Evolutionary conservation across 768 basidiomycete genomes (phyloP), one percentile per base, ranked within the genome.

Genomic region (Suillus hirtellus): DNA sequence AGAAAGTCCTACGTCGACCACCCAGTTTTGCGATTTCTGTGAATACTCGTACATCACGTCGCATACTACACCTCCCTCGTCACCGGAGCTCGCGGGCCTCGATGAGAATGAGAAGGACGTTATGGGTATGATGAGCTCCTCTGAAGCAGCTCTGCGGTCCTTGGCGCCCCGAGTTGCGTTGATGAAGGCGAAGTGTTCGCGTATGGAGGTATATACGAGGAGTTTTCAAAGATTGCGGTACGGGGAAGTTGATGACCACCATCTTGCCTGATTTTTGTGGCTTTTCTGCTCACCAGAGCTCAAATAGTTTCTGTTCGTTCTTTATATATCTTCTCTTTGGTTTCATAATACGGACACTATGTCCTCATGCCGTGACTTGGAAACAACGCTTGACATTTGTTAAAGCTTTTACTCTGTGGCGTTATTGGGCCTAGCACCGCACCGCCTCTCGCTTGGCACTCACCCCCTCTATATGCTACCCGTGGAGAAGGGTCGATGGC

Each of bases 31-130:
- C 19, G 73, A 76, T 55, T 47, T 74, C 63, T 65, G 71, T 64
- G 73, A 73, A 66, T 70, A 71, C 70, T 76, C 75, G 35, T 71
- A 74, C 54, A 37, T 73, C 40, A 74, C 73, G 12, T 73, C 71
- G 14, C 71, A 71, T 43, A 73, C 73, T 31, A 76, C 74, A 61
- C 73, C 68, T 60, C 67, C 73, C 59, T 70, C 72, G 31, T 71
- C 71, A 17, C 71, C 71, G 65, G 71, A 70, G 7, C 17, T 42
- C 17, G 62, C 58, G 6, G 61, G 46, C 43, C 44, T 63, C 59
- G 60, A 54, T 55, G 62, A 31, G 27, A 62, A 56, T 53, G 62
- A 31, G 27, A 64, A 65, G 63, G 54, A 11, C 19, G 56, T 42
- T 42, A 27, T 58, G 17, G 40, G 24, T 58, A 27, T 11, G 24